Conservation (phyloP, 176 grass and related monocot species). For the Oryza glumipatula region DNA sequence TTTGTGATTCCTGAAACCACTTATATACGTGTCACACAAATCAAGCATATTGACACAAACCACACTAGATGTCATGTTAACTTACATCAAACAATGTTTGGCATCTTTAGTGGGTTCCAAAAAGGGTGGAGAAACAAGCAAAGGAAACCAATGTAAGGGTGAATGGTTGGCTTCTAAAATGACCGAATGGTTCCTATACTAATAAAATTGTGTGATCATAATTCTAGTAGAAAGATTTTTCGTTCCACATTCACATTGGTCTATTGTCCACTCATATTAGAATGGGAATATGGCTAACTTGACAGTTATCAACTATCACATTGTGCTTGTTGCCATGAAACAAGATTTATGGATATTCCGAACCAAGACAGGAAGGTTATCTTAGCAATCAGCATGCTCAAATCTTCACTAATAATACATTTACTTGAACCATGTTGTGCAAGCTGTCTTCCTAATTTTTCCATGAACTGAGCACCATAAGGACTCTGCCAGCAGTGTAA, state of each 20-base stretch:
- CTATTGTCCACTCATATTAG: constrained; percentile 29
- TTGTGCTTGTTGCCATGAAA: constrained; percentile 33
- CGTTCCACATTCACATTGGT: constrained; percentile 7
- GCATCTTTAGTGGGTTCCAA: constrained; percentile 16
- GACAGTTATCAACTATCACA: constrained; percentile 24
- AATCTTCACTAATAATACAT: constrained; percentile 39
- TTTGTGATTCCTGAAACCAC: background rate
- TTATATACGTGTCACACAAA: constrained; percentile 18
- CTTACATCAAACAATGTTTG: constrained; percentile 12
- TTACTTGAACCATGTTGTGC: constrained; percentile 51
- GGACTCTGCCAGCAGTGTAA: constrained; percentile 59
- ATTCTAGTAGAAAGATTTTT: background rate
- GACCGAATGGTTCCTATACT: background rate
- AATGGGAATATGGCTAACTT: constrained; percentile 13
- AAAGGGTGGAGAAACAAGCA: background rate
- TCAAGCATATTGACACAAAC: background rate
- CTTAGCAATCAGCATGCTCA: constrained; percentile 43
- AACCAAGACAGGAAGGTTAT: constrained; percentile 31
- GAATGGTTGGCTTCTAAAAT: constrained; percentile 13
- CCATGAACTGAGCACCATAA: constrained; percentile 61
- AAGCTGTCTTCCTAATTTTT: constrained; percentile 57
- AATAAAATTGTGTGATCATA: constrained; percentile 11
- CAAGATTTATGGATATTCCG: constrained; percentile 39
- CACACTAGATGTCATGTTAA: constrained; percentile 16
- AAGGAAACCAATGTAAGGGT: background rate